These are phyloP conservation scores for Starmerella vaccinii DNA, from an alignment of 805 yeast genomes.

Conservation along the genomic window DNA sequence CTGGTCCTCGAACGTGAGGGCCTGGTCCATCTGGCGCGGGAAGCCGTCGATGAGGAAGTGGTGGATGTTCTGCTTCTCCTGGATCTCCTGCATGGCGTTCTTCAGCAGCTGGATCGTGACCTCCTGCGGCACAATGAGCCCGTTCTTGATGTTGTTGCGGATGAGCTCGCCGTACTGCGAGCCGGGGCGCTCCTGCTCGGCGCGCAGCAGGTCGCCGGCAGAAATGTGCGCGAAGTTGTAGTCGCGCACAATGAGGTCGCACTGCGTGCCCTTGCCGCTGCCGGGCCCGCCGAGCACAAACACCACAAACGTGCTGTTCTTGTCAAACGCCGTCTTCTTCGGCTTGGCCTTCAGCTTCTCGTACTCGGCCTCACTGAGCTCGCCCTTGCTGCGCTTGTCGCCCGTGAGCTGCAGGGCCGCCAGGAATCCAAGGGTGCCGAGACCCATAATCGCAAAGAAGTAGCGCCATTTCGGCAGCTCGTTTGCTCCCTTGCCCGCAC, in stretches of 20 bases:
- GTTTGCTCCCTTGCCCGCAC: neutral
- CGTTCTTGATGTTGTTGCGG: slow-evolving; percentile 73
- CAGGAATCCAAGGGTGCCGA: slow-evolving; percentile 30
- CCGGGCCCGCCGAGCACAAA: slow-evolving; percentile 98
- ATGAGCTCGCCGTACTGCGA: slow-evolving; percentile 80
- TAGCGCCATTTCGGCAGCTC: slow-evolving; percentile 30
- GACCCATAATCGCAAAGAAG: slow-evolving; percentile 28
- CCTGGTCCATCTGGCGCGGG: slow-evolving; percentile 98
- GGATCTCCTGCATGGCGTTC: slow-evolving; percentile 55
- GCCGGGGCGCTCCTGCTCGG: slow-evolving; percentile 75
- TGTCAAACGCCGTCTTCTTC: slow-evolving; percentile 40
- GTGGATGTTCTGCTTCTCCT: slow-evolving; percentile 37
- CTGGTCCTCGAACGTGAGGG: slow-evolving; percentile 76
- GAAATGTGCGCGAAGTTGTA: slow-evolving; percentile 77
- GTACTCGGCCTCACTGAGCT: slow-evolving; percentile 32
- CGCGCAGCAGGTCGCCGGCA: slow-evolving; percentile 94
- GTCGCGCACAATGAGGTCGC: slow-evolving; percentile 71
- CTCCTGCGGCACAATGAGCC: slow-evolving; percentile 84
- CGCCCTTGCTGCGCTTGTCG: slow-evolving; percentile 26
- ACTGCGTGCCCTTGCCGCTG: slow-evolving; percentile 95
- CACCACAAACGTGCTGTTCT: slow-evolving; percentile 63
- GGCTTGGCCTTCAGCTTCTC: slow-evolving; percentile 30
- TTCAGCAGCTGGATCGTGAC: slow-evolving; percentile 75
- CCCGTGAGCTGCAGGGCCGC: slow-evolving; percentile 25
- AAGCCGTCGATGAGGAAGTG: slow-evolving; percentile 87